Evolutionary conservation across 805 yeast species (phyloP), one percentile per base, ranked within the genome.

Genomic region (Lachancea quebecensis): DNA sequence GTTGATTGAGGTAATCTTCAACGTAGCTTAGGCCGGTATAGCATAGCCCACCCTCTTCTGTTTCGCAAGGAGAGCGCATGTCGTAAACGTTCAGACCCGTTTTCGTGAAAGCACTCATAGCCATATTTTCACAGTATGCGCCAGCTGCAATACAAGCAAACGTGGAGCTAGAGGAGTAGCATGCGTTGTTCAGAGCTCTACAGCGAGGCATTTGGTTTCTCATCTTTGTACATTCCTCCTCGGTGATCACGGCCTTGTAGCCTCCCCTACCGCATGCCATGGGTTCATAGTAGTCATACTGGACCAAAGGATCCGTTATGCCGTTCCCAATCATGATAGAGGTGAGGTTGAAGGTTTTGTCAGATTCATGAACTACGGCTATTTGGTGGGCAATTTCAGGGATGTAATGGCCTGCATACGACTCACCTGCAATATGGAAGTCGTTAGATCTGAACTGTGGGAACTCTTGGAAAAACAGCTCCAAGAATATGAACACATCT

Each of bases 261-360:
- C 96, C 96, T 52, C 96, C 95, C 53, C 75, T 63, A 44, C 95
- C 93, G 67, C 98, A 91, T 3, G 95, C 95, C 97, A 91, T 90
- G 52, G 95, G 95, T 64, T 83, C 79, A 61, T 87, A 89, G 65
- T 81, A 80, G 47, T 76, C 75, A 59, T 83, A 81, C 71, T 89
- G 96, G 38, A 77, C 74, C 48, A 83, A 70, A 2, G 95, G 84
- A 64, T 88, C 95, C 31, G 95, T 87, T 54, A 90, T 77, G 43
- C 98, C 97, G 63, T 90, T 90, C 50, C 98, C 98, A 58, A 90
- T 90, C 61, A 91, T 60, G 15, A 90, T 81, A 3, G 96, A 85
- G 10, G 84, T 69, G 53, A 89, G 72, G 56, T 86, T 78, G 58
- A 82, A 80, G 16, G 74, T 67, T 46, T 79, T 69, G 53, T 69